Evolutionary conservation across 345 rosid genomes (phyloP).

Genomic region (Gynandropsis gynandra): DNA sequence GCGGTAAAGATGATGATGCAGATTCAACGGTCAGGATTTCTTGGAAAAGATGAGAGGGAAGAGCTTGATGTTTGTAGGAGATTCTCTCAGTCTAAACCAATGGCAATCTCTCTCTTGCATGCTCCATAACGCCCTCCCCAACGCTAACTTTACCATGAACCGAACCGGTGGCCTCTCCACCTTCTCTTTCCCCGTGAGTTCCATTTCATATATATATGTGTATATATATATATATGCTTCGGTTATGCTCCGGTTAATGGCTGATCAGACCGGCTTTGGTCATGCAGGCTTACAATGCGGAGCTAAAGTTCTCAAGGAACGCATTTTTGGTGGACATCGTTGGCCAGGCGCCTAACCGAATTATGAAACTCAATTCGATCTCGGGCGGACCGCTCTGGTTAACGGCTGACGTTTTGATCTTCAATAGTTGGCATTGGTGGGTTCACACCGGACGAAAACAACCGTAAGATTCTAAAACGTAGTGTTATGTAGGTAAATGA

Average conservation of each 20-base stretch:
- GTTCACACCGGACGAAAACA: slow-evolving; percentile 70
- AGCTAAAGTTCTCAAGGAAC: slow-evolving; percentile 54
- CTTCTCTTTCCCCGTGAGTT: slow-evolving; percentile 47
- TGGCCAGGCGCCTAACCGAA: slow-evolving; percentile 21
- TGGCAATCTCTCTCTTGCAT: slow-evolving; percentile 91
- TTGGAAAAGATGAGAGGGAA: slow-evolving; percentile 44
- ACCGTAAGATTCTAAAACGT: slow-evolving; percentile 36
- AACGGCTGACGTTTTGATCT: slow-evolving; percentile 46
- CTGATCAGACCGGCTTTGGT: slow-evolving; percentile 3
- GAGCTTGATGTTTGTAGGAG: slow-evolving; percentile 73
- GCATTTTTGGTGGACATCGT: slow-evolving; percentile 66
- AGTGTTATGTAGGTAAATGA: too few species aligned
- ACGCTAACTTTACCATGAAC: slow-evolving; percentile 14
- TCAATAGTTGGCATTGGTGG: slow-evolving; percentile 98
- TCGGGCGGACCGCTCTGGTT: slow-evolving; percentile 46
- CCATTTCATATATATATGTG: too few species aligned
- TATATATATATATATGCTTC: too few species aligned
- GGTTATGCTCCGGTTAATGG: slow-evolving; percentile 4
- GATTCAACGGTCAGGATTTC: slow-evolving; percentile 54
- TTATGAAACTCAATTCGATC: slow-evolving; percentile 55
- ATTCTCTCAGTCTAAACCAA: slow-evolving; percentile 70
- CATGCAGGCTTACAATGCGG: slow-evolving; percentile 37
- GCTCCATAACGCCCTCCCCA: slow-evolving; percentile 55
- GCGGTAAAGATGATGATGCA: slow-evolving; percentile 9
- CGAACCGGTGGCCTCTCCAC: slow-evolving; percentile 44